Evolutionary conservation across 2,329 filamentous ascomycete genomes (phyloP).

Genomic region (Trichoderma gracile): DNA sequence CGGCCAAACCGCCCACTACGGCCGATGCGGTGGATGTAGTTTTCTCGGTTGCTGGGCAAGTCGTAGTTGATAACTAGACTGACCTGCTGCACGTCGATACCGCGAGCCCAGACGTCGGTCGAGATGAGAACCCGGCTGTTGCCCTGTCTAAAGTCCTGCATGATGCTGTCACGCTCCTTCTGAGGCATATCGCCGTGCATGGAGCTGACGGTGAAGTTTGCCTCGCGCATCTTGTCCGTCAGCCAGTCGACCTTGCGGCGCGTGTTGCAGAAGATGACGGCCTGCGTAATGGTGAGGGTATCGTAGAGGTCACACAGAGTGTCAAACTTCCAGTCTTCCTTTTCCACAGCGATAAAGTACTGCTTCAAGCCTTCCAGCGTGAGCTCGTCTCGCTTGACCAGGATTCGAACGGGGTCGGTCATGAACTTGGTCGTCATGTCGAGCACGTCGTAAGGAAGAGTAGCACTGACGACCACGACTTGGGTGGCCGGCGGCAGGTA

Average conservation of each 20-base stretch:
- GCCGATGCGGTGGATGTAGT: constrained; percentile 98
- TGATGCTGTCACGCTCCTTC: constrained; percentile 96
- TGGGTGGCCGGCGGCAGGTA: constrained; percentile 95
- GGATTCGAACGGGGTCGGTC: constrained; percentile 93
- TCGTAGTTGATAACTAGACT: constrained; percentile 99
- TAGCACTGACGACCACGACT: constrained; percentile 97
- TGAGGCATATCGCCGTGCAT: constrained; percentile 99
- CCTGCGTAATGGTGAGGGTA: constrained; percentile 96
- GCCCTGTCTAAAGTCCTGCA: constrained; percentile 97
- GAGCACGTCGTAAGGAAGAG: constrained; percentile 93
- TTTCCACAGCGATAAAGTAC: constrained; percentile 98
- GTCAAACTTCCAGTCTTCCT: constrained; percentile 99
- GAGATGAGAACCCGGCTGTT: constrained; percentile 96
- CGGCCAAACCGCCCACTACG: constrained; percentile 92
- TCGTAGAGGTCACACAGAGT: constrained; percentile 98
- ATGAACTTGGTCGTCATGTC: constrained; percentile 99
- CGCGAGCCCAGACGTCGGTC: constrained; percentile 95
- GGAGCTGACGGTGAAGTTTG: constrained; percentile 96
- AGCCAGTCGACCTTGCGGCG: constrained; percentile 99
- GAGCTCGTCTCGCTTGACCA: constrained; percentile 98
- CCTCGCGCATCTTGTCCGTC: constrained; percentile 98
- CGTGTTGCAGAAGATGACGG: constrained; percentile 99
- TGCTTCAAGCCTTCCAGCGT: constrained; percentile 97
- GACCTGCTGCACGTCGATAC: constrained; percentile 98
- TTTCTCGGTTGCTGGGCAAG: constrained; percentile 95